Base-by-base conservation (phyloP, 139 green algal species). In the Chlorella sp. region DNA sequence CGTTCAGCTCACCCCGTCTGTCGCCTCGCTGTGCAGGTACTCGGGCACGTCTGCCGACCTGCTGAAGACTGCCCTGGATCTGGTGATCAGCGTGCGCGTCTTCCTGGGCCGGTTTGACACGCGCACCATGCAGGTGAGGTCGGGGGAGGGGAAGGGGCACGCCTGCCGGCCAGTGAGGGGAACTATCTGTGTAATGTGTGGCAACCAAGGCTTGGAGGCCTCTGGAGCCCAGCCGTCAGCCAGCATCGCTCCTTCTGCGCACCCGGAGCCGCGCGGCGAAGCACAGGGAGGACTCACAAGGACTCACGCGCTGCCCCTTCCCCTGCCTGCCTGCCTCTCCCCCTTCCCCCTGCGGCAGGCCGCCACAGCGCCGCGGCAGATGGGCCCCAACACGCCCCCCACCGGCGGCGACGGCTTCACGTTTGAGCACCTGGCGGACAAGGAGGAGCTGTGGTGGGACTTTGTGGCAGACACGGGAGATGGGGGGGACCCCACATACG, bases 41-140 rank as follows among this genome's bases (percentile, higher is more conserved):
- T 94, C 91, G 9, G 96, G 97, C 60, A 99, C 97, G 4, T 96
- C 92, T 37, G 96, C 96, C 18, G 97, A 98, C 92, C 91, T 98
- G 90, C 93, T 97, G 88, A 97, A 97, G 84, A 98, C 95, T 19
- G 64, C 95, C 36, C 96, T 99, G 42, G 96, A 97, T 86, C 93
- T 99, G 53, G 85, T 97, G 53, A 92, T 99, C 28, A 96, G 92
- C 2, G 24, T 99, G 16, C 98, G 98, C 89, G 90, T 99, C 3
- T 99, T 99, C 92, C 89, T 98, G 79, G 97, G 97, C 2, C 92
- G 97, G 76, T 99, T 98, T 84, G 97, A 99, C 94, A 97, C 97
- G 95, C 94, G 97, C 53, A 97, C 95, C 3, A 96, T 98, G 96
- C 94, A 97, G 95, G 96, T 93, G 78, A 24, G 86, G 3, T 71